phyloP scores from a whole-genome alignment of 495 filamentous ascomycete species.

The Xylaria palmicola region DNA sequence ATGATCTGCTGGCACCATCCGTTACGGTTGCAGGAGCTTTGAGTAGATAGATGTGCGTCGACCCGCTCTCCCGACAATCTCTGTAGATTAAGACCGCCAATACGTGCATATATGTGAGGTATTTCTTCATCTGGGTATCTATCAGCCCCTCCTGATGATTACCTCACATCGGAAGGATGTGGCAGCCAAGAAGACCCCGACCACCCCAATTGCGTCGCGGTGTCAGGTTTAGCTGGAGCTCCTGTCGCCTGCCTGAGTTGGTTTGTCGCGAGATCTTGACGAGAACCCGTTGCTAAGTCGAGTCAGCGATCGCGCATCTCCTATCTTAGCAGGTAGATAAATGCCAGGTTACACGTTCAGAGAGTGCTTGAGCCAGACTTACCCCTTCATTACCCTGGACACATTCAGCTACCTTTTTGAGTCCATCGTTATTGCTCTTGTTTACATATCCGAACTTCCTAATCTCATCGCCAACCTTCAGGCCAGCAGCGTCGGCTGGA shows the following conservation, averaged over 20 bases:
- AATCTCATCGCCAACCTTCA: slow-evolving; percentile 80
- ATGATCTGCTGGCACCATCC: slow-evolving; percentile 6
- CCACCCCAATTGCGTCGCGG: slow-evolving; percentile 85
- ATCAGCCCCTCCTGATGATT: neutral
- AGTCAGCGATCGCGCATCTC: neutral
- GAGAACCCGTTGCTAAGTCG: slow-evolving; percentile 58
- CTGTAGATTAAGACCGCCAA: neutral
- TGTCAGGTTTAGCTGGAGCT: slow-evolving; percentile 66
- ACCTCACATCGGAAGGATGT: slow-evolving; percentile 69
- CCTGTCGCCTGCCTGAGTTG: slow-evolving; percentile 44
- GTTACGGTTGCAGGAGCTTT: neutral
- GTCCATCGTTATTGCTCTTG: slow-evolving; percentile 78
- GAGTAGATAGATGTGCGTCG: neutral
- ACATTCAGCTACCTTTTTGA: slow-evolving; percentile 78
- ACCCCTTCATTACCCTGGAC: slow-evolving; percentile 90
- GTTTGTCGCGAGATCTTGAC: slow-evolving; percentile 65
- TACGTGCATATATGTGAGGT: neutral
- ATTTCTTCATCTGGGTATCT: neutral
- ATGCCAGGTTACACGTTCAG: neutral
- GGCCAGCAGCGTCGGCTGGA: slow-evolving; percentile 79
- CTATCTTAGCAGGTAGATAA: neutral
- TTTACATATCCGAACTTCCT: slow-evolving; percentile 80
- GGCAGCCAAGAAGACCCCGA: slow-evolving; percentile 82
- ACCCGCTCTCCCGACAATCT: too few species aligned
- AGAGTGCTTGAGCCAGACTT: slow-evolving; percentile 39